Conservation (phyloP, 805 yeast genomes). For the Spathaspora boniae region DNA sequence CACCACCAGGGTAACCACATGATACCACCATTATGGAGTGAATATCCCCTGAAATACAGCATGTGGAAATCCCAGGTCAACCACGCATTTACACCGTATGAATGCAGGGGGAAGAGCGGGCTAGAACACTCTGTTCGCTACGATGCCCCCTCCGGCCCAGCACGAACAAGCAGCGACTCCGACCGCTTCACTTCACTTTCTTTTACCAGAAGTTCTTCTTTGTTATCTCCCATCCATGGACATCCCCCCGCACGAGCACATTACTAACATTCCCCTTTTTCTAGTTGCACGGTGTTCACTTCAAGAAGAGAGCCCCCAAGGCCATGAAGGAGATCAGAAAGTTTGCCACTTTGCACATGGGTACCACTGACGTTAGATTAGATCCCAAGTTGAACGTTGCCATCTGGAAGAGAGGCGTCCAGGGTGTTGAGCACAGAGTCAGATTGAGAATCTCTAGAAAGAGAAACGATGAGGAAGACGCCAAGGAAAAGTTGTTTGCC, state of each 20-base stretch:
- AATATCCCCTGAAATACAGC: no score
- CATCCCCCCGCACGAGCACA: slow-evolving; percentile 3
- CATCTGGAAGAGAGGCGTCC: slow-evolving; percentile 99
- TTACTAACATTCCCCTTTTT: slow-evolving; percentile 48
- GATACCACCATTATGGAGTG: no score
- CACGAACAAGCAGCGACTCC: no score
- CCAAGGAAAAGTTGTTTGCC: slow-evolving; percentile 95
- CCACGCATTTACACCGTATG: no score
- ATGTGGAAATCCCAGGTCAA: no score
- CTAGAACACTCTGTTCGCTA: no score
- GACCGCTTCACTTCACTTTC: no score
- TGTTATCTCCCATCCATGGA: background rate
- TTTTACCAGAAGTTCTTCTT: no score
- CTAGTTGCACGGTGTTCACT: slow-evolving; percentile 94
- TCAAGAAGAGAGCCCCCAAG: slow-evolving; percentile 99
- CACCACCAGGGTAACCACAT: no score
- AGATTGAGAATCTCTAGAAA: slow-evolving; percentile 98
- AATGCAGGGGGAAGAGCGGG: no score
- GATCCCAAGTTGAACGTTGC: slow-evolving; percentile 98
- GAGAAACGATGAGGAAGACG: slow-evolving; percentile 99
- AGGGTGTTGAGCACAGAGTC: slow-evolving; percentile 97
- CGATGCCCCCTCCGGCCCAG: no score
- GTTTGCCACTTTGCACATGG: slow-evolving; percentile 98
- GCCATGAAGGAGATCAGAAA: slow-evolving; percentile 99
- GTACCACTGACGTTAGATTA: slow-evolving; percentile 97